phyloP scores from a whole-genome alignment of 2,329 filamentous ascomycete genomes.

The Botrytis fabae region DNA sequence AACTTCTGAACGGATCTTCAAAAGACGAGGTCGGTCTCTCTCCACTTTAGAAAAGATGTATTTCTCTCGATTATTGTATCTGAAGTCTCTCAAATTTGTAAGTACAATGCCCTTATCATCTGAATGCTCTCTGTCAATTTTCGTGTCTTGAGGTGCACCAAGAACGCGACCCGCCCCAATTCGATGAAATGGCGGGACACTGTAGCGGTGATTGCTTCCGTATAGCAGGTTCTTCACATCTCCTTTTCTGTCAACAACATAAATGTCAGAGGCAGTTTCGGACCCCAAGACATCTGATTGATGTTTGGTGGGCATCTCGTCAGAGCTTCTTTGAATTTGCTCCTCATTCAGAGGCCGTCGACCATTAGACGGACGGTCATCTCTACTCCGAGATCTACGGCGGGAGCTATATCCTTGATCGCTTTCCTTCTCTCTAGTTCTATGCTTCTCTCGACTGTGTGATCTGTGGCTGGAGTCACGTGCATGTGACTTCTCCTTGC shows the following conservation, averaged over 20 bases:
- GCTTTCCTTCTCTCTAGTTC: constrained; percentile 25
- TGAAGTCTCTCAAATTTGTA: constrained; percentile 43
- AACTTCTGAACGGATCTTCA: constrained; percentile 45
- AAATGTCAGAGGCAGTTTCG: constrained; percentile 44
- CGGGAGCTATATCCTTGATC: constrained; percentile 24
- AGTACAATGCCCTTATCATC: constrained; percentile 56
- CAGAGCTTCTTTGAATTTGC: background rate
- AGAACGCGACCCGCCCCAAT: constrained; percentile 69
- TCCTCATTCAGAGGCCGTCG: background rate
- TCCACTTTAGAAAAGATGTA: constrained; percentile 49
- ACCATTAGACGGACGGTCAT: constrained; percentile 20
- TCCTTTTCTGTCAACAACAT: constrained; percentile 70
- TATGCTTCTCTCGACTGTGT: constrained; percentile 21
- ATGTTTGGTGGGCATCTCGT: constrained; percentile 17
- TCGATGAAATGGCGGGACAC: constrained; percentile 70
- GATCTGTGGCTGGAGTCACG: constrained; percentile 13
- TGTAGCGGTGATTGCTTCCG: constrained; percentile 70
- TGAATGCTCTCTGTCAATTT: constrained; percentile 61
- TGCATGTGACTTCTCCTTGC: constrained; percentile 4
- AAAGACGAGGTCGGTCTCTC: constrained; percentile 43
- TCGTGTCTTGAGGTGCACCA: constrained; percentile 59
- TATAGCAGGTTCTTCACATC: constrained; percentile 76
- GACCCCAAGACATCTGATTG: constrained; percentile 5
- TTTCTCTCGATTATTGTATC: constrained; percentile 42
- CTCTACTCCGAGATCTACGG: constrained; percentile 7